Conservation (phyloP, 495 filamentous ascomycete species). For the Penicillium roqueforti region DNA sequence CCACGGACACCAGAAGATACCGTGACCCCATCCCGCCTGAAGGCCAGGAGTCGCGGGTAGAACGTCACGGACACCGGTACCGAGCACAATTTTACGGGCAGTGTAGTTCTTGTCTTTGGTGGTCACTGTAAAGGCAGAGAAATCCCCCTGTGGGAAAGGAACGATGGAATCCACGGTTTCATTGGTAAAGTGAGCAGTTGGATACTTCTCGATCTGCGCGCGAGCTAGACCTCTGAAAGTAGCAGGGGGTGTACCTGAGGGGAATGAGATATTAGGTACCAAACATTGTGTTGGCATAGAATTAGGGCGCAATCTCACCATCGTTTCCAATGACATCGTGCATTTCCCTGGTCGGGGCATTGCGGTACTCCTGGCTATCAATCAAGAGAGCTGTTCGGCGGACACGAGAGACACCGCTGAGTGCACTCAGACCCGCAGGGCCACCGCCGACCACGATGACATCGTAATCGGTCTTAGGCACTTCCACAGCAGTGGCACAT, state of each 20-base stretch:
- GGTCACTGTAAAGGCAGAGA: conserved; percentile 43
- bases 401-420: conserved; percentile 54
- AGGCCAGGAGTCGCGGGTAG: conserved; percentile 51
- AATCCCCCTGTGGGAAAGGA: conserved; percentile 25
- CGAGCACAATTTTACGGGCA: conserved; percentile 51
- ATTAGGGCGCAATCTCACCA: conserved; percentile 28
- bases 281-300: neutral
- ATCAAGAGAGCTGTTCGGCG: conserved; percentile 49
- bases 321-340: conserved; percentile 58
- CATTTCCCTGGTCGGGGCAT: conserved; percentile 51
- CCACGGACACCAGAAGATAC: conserved; percentile 60
- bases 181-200: conserved; percentile 46
- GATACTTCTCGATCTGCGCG: conserved; percentile 47
- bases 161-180: conserved; percentile 46
- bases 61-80: conserved; percentile 51
- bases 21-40: conserved; percentile 49
- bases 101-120: conserved; percentile 32
- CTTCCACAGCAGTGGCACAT: conserved; percentile 11
- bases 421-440: conserved; percentile 37
- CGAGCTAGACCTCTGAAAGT: conserved; percentile 51
- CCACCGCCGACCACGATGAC: conserved; percentile 35
- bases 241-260: conserved; percentile 46
- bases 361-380: conserved; percentile 54
- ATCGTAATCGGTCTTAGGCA: conserved; percentile 31
- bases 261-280: neutral